Evolutionary conservation across 2,329 filamentous ascomycete species (phyloP), one percentile per base, ranked within the genome.

Genomic region (Aspergillus intermedius): DNA sequence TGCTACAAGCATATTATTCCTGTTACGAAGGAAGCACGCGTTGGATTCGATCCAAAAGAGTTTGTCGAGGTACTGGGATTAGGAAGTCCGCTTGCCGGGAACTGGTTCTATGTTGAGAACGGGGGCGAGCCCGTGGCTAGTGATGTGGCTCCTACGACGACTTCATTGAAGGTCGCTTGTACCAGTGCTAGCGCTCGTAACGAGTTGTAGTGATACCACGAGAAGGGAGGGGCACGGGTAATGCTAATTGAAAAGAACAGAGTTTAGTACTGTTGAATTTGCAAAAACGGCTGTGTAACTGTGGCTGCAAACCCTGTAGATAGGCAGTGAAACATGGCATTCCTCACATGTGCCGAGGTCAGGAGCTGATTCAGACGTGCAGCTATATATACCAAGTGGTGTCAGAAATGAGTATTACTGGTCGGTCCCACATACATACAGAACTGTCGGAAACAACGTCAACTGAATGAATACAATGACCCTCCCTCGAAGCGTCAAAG

Each of bases 91-190:
- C 40, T 72, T 17, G 68, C 66, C 1, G 67, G 60, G 5, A 73
- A 69, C 49, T 74, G 65, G 54, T 68, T 74, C 42, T 52, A 52
- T 19, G 70, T 69, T 9, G 59, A 66, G 44, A 66, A 69, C 42
- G 54, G 62, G 21, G 52, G 43, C 3, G 9, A 41, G 13, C 13
- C 21, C 5, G 21, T n/a, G 40, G 22, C 46, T 21, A 50, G 45
- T 41, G 40, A n/a, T 9, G 21, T 22, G 8, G 42, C 53, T 23
- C 58, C 56, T 3, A 59, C 54, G 22, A 61, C 59, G 34, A 57
- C 55, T 25, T 50, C 58, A 21, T 49, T 45, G 34, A 55, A 50
- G 8, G 48, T 57, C 34, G 32, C 47, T 23, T 58, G 56, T 48
- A 22, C 21, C 7, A 8, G 12, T 3, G 6, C 13, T 2, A 42